These are phyloP conservation scores for Talaromyces albobiverticillius DNA, from an alignment of 2,329 filamentous ascomycete species.

Conservation along the genomic window DNA sequence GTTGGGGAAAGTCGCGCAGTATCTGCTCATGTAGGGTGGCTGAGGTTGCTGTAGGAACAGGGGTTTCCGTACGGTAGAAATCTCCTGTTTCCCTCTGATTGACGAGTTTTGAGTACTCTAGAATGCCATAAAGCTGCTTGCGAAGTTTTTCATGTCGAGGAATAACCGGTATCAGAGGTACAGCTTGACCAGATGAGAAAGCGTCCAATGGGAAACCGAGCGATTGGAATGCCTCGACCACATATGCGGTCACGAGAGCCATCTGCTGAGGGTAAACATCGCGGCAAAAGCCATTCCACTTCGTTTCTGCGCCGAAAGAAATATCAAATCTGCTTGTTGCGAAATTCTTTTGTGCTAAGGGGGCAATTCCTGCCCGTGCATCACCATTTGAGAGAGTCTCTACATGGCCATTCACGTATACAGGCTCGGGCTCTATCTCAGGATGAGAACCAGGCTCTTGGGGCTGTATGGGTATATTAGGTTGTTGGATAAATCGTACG, in stretches of 20 bases:
- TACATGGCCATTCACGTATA: background rate
- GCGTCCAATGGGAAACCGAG: background rate
- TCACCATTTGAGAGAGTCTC: background rate
- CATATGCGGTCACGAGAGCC: background rate
- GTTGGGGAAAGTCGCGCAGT: constrained; percentile 12
- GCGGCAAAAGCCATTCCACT: background rate
- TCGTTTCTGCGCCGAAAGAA: background rate
- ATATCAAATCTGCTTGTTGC: too few species aligned
- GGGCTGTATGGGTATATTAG: background rate
- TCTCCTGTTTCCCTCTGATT: background rate
- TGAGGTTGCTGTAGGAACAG: background rate
- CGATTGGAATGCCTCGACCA: background rate
- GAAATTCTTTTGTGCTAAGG: background rate
- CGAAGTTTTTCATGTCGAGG: background rate
- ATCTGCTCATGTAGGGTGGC: background rate
- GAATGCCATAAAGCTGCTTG: background rate
- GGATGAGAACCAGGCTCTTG: background rate
- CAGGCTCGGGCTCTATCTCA: background rate
- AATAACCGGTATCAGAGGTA: background rate
- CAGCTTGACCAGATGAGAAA: background rate
- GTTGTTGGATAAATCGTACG: too few species aligned
- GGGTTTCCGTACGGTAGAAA: background rate
- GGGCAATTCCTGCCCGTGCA: background rate
- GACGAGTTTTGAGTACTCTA: background rate
- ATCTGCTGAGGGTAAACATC: background rate